Evolutionary conservation across 1,139 yeast species (phyloP).

Genomic region (Hansenula sp.): DNA sequence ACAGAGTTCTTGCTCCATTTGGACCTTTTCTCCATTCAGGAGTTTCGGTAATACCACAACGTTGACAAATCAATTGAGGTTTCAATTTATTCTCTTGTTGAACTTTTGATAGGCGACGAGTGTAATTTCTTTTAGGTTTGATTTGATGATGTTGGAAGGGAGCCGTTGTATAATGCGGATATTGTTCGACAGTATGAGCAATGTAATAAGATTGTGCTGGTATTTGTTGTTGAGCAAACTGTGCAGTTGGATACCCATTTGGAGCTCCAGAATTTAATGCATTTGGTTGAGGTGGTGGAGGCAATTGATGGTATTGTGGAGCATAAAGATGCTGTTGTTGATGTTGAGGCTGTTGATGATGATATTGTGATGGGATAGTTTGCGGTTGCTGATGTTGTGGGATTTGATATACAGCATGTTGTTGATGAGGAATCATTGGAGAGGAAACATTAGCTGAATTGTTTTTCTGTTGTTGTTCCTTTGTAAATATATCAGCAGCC

Average conservation of each 20-base stretch:
- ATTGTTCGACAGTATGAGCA: neutral
- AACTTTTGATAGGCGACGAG: conserved; percentile 3
- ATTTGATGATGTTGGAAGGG: neutral
- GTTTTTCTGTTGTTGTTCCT: neutral
- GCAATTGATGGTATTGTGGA: neutral
- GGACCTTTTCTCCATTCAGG: conserved; percentile 96
- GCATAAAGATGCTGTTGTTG: neutral
- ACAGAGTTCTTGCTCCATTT: conserved; percentile 75
- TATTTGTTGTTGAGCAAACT: neutral
- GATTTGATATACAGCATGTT: neutral
- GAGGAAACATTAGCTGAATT: neutral
- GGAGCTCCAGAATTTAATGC: neutral
- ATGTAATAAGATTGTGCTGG: neutral
- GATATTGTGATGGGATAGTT: too few species aligned
- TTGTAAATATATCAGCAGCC: conserved; percentile 14
- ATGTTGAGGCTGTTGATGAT: conserved; percentile 3
- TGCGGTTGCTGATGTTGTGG: conserved; percentile 1
- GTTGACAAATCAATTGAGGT: conserved; percentile 38
- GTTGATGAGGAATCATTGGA: neutral
- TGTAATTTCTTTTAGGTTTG: conserved; percentile 1
- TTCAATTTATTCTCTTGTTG: conserved; percentile 2
- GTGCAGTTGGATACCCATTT: neutral
- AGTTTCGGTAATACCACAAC: conserved; percentile 78
- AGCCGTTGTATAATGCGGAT: conserved; percentile 1
- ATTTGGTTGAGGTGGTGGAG: neutral